Evolutionary conservation across 345 rosid genomes (phyloP), one percentile per base, ranked within the genome.

Genomic region (Iberis pinnata): DNA sequence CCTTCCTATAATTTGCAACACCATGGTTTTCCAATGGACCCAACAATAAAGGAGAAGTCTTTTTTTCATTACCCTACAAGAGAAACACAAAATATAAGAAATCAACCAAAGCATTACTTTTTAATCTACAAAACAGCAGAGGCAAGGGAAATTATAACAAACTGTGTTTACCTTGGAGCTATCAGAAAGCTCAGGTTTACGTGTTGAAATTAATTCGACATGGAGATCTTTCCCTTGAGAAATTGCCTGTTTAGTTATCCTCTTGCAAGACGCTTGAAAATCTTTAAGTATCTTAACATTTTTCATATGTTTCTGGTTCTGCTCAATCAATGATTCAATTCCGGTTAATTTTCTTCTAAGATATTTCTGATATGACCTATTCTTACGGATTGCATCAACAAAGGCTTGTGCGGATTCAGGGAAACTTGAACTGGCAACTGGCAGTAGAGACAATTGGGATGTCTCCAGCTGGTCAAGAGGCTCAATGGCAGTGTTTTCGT

Each of bases 21-120:
- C 76, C 80, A 60, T 75, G 70, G 73, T 85, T 88, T 66, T 83
- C 90, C 50, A 61, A 69, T 56, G 97, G 98, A 37, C 95, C 96
- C 60, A 44, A 60, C 48, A 41, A 44, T 64, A 70, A 50, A 10
- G 75, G 76, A 50, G 77, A 54, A 43, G 35, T 57, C 65, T 67
- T 78, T 55, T 74, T 78, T 60, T 70, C 79, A 53, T 69, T 69
- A 55, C 45, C 80, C 98, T 85, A 75, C 70, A 77, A 56, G 36
- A 69, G 40, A n/a, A 43, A 55, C 49, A 61, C 13, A 16, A 18
- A 44, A 20, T 12, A 6, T 52, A 57, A 17, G 20, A 52, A 27
- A 66, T 45, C 9, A 53, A 43, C 40, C 5, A 27, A 38, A 19
- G 41, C 9, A 53, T 2, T 15, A 39, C 27, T 32, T 41, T 14